Evolutionary conservation across 1,284 basidiomycete species (phyloP), one percentile per base, ranked within the genome.

Genomic region (Leccinum subspadiceum): DNA sequence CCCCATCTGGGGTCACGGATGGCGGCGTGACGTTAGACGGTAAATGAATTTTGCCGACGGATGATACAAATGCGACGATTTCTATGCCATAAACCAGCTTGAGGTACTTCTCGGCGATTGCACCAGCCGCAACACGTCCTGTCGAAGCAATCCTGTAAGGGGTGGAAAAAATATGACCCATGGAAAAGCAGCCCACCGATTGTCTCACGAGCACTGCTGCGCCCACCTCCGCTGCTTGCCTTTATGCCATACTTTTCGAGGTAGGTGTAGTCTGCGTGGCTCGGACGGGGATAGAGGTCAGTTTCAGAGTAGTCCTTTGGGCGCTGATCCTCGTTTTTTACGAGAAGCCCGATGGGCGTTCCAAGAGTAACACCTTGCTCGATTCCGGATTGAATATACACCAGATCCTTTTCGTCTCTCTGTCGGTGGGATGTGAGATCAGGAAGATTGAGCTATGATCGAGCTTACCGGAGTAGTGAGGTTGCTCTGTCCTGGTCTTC

Each of bases 291-390:
- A 80, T 94, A 99, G 60, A 95, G 81, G 74, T 99, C 96, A 1
- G 96, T 99, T 79, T 98, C 97, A 68, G 94, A 90, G 79, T 99
- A 99, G 77, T 99, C 97, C 73, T 98, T 91, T 20, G 97, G 97
- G 50, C 97, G 84, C 73, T 99, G 97, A 76, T 99, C 97, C 78
- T 98, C 95, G 78, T 99, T 99, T 72, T 89, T 93, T 39, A 99
- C 95, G 59, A 98, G 82, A 53, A 99, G 86, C 5, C 90, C 94
- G 69, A 99, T 97, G 26, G 97, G 97, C 24, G 97, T 99, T 57
- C 97, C 97, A 39, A 99, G 87, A 1, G 97, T 99, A 29, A 98
- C 89, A 35, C 93, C 96, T 62, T 91, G 88, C 76, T 99, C 97
- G 49, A 92, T 84, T 46, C 97, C 97, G 52, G 94, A 97, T 75